Base-by-base conservation (phyloP, 1,139 yeast genomes). In the Protomyces inouyei region DNA sequence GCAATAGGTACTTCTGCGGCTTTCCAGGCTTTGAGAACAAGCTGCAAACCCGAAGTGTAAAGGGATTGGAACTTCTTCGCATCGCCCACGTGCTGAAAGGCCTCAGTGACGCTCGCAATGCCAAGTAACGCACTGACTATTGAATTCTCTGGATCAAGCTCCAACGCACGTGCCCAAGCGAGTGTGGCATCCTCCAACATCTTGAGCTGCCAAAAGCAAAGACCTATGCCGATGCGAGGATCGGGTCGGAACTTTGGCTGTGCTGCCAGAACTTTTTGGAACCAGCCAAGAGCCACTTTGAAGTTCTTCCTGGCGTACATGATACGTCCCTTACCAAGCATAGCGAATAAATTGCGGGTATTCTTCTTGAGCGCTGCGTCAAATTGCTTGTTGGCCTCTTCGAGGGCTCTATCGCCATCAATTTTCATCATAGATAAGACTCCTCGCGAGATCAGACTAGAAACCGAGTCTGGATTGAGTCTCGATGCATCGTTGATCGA, bases 211-310 rank as follows among this genome's bases (percentile, higher is more conserved):
- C 97, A 93, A 73, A 86, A 92, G 75, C 98, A 92, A 70, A 93
- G 79, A 52, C 98, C 99, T 69, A 93, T 85, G 28, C 98, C 99
- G 66, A 93, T 82, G 76, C 99, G 81, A 23, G 98, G 96, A 75
- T 93, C 98, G 0, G 98, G 98, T 69, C 82, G 82, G 72, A 87
- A 78, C 46, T 70, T 67, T 1, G 98, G 98, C 68, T 90, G 86
- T 61, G 86, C 79, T 56, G 86, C 81, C 69, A 93, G 79, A 9
- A 89, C 86, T 69, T 86, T 88, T 76, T 93, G 99, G 75, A 88
- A 93, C 55, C 88, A 75, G 73, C 86, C 87, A 70, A 93, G 81
- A 18, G 97, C 93, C 8, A 81, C 84, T 38, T 82, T 75, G 75
- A 86, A 91, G 73, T 88, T 88, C 68, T 84, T 85, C 74, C 86